Conservation (phyloP, 768 basidiomycete genomes). For the Psilocybe sp. region DNA sequence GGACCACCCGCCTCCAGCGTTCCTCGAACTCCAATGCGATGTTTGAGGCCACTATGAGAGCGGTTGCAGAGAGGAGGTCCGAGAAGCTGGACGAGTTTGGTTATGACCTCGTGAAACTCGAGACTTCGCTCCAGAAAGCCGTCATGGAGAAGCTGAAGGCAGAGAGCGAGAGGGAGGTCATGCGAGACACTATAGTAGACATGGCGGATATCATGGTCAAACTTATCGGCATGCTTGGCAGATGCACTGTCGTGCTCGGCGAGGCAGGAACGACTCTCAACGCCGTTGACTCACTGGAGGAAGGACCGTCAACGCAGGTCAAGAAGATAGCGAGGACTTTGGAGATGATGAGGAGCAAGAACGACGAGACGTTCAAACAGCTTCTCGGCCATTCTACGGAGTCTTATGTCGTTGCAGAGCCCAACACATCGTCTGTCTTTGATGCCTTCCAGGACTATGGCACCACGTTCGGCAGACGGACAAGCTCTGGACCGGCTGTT, state of each 20-base stretch:
- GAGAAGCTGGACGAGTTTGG: slow-evolving; percentile 74
- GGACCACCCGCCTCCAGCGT: slow-evolving; percentile 58
- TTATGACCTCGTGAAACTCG: slow-evolving; percentile 68
- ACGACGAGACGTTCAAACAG: slow-evolving; percentile 65
- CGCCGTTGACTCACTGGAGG: slow-evolving; percentile 29
- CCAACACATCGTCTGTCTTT: slow-evolving; percentile 31
- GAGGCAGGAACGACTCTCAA: slow-evolving; percentile 47
- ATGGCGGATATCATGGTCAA: slow-evolving; percentile 68
- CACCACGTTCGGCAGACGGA: slow-evolving; percentile 43
- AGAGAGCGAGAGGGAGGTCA: slow-evolving; percentile 61
- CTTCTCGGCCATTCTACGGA: slow-evolving; percentile 69
- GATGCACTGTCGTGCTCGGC: slow-evolving; percentile 70
- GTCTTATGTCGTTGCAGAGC: slow-evolving; percentile 45
- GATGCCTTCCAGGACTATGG: slow-evolving; percentile 53
- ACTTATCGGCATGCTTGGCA: slow-evolving; percentile 78
- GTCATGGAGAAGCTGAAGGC: slow-evolving; percentile 71
- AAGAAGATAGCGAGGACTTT: slow-evolving; percentile 52
- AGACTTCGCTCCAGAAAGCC: slow-evolving; percentile 60
- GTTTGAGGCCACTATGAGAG: slow-evolving; percentile 85
- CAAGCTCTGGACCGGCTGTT: slow-evolving; percentile 48
- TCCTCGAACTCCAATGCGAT: slow-evolving; percentile 75
- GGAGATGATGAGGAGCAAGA: slow-evolving; percentile 56
- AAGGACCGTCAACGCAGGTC: slow-evolving; percentile 27
- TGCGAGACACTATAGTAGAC: slow-evolving; percentile 57
- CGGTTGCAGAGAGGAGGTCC: slow-evolving; percentile 74